phyloP scores from a whole-genome alignment of 495 filamentous ascomycete genomes.

The Acidiella bohemica region DNA sequence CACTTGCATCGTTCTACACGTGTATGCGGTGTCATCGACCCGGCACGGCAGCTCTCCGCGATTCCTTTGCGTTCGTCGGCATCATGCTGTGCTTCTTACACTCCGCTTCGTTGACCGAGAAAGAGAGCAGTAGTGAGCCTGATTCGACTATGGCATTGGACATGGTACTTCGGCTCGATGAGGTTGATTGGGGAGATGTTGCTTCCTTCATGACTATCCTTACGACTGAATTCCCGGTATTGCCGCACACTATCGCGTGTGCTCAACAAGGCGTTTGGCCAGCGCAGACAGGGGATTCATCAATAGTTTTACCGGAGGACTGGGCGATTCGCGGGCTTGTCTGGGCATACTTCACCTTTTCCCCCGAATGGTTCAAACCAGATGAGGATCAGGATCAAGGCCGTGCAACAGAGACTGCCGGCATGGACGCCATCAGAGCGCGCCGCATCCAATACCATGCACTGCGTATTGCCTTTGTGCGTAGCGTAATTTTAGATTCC shows the following conservation, averaged over 20 bases:
- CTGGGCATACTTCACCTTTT: slow-evolving; percentile 59
- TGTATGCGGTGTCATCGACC: slow-evolving; percentile 45
- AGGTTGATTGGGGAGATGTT: slow-evolving; percentile 56
- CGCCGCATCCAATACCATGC: slow-evolving; percentile 66
- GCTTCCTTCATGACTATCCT: slow-evolving; percentile 56
- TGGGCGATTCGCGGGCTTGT: slow-evolving; percentile 63
- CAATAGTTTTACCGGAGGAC: slow-evolving; percentile 68
- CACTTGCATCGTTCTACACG: slow-evolving; percentile 37
- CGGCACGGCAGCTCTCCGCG: slow-evolving; percentile 50
- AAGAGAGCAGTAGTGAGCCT: slow-evolving; percentile 32
- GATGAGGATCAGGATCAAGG: slow-evolving; percentile 65
- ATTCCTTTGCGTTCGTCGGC: slow-evolving; percentile 55
- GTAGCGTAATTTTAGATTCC: neutral
- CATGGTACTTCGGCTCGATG: slow-evolving; percentile 28
- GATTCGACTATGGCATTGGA: slow-evolving; percentile 22
- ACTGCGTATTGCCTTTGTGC: slow-evolving; percentile 7
- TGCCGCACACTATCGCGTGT: slow-evolving; percentile 31
- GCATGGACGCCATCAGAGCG: slow-evolving; percentile 48
- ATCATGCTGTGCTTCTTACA: slow-evolving; percentile 53
- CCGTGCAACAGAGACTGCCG: slow-evolving; percentile 53
- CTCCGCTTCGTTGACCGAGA: slow-evolving; percentile 40
- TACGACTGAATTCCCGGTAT: slow-evolving; percentile 30
- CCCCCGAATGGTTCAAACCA: slow-evolving; percentile 52
- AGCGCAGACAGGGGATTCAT: slow-evolving; percentile 36
- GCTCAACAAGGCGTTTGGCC: slow-evolving; percentile 34